These are phyloP conservation scores for Eucalyptus regnans DNA, from an alignment of 345 rosid genomes.

Conservation along the genomic window DNA sequence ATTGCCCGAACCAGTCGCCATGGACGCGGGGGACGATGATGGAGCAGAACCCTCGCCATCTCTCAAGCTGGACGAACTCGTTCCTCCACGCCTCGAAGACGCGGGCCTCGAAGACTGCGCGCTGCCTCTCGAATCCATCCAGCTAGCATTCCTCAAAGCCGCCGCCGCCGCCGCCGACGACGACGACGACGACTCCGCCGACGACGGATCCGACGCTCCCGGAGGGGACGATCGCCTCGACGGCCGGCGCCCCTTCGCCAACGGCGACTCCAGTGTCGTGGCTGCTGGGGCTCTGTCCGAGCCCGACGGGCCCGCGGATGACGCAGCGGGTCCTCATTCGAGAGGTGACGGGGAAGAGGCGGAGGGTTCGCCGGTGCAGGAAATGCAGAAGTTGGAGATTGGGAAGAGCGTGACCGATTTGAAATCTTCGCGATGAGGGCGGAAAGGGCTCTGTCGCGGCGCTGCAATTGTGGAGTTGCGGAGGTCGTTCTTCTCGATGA, in stretches of 20 bases:
- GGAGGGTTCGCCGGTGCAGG: neutral
- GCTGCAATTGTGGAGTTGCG: neutral
- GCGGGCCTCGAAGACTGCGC: slow-evolving; percentile 73
- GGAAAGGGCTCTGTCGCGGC: neutral
- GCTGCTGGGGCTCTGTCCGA: neutral
- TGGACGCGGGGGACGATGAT: neutral
- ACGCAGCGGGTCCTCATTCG: neutral
- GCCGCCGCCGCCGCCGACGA: slow-evolving; percentile 20
- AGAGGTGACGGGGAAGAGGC: neutral
- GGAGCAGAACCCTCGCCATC: neutral
- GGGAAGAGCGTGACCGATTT: neutral
- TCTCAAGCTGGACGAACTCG: slow-evolving; percentile 6
- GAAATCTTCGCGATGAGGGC: neutral
- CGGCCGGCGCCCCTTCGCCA: neutral
- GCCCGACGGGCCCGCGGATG: neutral
- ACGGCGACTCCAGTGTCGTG: neutral
- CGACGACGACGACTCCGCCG: neutral
- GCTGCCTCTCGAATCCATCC: slow-evolving; percentile 44
- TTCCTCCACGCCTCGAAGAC: slow-evolving; percentile 52
- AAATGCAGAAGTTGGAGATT: neutral
- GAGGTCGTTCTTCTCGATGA: neutral
- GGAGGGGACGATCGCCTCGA: neutral
- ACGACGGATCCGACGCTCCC: neutral
- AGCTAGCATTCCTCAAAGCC: slow-evolving; percentile 53
- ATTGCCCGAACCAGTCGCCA: neutral